Evolutionary conservation across 2,329 filamentous ascomycete genomes (phyloP).

Genomic region (Talaromyces rugulosus): DNA sequence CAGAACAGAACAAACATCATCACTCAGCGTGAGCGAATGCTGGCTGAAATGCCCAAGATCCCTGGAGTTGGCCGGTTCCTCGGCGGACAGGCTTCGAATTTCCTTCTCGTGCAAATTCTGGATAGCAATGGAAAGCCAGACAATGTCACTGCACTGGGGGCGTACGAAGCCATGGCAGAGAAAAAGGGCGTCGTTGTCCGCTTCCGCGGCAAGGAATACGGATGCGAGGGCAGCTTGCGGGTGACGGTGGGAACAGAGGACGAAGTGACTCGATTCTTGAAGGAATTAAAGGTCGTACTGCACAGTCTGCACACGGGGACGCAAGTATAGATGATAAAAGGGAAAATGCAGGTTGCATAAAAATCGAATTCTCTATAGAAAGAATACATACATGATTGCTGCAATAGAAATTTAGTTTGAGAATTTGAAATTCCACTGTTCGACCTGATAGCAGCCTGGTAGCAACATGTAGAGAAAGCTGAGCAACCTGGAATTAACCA

Average conservation of each 20-base stretch:
- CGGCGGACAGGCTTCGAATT: constrained; percentile 80
- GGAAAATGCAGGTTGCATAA: constrained; percentile 12
- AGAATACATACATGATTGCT: background rate
- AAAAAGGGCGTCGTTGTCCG: constrained; percentile 84
- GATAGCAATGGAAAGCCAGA: constrained; percentile 68
- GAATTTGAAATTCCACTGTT: background rate
- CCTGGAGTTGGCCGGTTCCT: constrained; percentile 74
- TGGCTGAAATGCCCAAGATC: constrained; percentile 68
- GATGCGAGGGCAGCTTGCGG: constrained; percentile 81
- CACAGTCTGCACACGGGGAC: constrained; percentile 43
- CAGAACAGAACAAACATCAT: constrained; percentile 66
- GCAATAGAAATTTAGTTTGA: background rate
- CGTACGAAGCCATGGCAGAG: constrained; percentile 83
- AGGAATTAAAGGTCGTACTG: constrained; percentile 57
- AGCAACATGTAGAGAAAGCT: no score
- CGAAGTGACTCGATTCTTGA: constrained; percentile 76
- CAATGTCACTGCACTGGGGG: constrained; percentile 70
- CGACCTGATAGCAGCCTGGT: no score
- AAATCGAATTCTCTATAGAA: background rate
- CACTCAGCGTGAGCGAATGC: constrained; percentile 69
- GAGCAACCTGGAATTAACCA: background rate
- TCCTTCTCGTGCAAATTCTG: constrained; percentile 84
- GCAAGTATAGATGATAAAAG: constrained; percentile 25
- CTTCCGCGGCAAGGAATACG: constrained; percentile 88
- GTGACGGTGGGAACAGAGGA: constrained; percentile 88